These are phyloP conservation scores for Elsinoe australis DNA, from an alignment of 2,329 filamentous ascomycete genomes.

Conservation along the genomic window DNA sequence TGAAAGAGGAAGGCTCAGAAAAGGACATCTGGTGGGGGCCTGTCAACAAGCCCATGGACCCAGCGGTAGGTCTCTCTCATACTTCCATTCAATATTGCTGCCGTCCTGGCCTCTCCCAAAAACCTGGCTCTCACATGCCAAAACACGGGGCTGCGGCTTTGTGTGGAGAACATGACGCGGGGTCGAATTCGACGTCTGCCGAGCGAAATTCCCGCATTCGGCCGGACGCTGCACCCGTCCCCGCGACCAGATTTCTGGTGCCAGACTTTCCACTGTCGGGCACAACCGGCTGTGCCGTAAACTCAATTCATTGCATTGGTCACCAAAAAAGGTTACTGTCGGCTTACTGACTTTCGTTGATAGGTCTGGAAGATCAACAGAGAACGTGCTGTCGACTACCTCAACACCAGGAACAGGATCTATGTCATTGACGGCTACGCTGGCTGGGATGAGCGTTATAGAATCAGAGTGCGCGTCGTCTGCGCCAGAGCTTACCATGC, in stretches of 20 bases:
- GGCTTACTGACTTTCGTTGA: not conserved
- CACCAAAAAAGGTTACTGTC: not conserved
- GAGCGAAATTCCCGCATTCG: slow-evolving; percentile 10
- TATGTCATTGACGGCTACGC: slow-evolving; percentile 97
- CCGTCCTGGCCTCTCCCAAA: not conserved
- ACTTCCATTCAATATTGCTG: not conserved
- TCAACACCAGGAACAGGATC: slow-evolving; percentile 97
- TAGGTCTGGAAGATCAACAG: slow-evolving; percentile 99
- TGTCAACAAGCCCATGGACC: slow-evolving; percentile 97
- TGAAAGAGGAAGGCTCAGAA: slow-evolving; percentile 82
- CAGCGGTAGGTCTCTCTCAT: slow-evolving; percentile 65
- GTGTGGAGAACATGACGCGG: slow-evolving; percentile 6
- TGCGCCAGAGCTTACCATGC: slow-evolving; percentile 99
- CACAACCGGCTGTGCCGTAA: slow-evolving; percentile 21
- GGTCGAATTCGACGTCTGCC: slow-evolving; percentile 6
- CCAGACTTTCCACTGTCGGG: slow-evolving; percentile 24
- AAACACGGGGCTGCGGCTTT: slow-evolving; percentile 14
- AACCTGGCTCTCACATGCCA: not conserved
- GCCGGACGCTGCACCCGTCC: not conserved
- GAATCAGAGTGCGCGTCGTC: slow-evolving; percentile 93
- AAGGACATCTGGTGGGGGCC: slow-evolving; percentile 98
- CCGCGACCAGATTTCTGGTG: slow-evolving; percentile 1
- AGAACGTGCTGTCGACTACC: slow-evolving; percentile 96
- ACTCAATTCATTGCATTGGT: slow-evolving; percentile 14
- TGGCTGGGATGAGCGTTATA: slow-evolving; percentile 97